Evolutionary conservation across 2,329 filamentous ascomycete genomes (phyloP), one percentile per base, ranked within the genome.

Genomic region (Fonsecaea nubica): DNA sequence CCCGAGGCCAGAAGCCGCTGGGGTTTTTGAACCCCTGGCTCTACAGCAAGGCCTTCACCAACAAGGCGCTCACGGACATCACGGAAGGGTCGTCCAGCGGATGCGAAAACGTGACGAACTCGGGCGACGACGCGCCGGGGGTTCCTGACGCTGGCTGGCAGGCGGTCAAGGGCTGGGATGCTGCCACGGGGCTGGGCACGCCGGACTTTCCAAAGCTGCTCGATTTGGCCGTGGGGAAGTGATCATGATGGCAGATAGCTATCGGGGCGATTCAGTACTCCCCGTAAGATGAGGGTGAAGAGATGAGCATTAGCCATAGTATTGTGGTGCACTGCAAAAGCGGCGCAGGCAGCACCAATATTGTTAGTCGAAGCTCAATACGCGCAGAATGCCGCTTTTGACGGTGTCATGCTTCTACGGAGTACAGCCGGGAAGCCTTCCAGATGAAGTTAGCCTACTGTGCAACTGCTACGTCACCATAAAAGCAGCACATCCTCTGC

Each of bases 101-200:
- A 0, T 77, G 76, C 66, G 75, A 73, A 5, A 71, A 72, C 12
- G 73, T 72, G 1, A 50, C 67, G 1, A 78, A 79, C 13, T 74
- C 76, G 8, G 75, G 75, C 8, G 76, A 76, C 65, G 61, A 66
- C 4, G 69, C 71, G n/a, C 69, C 71, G 5, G 55, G 59, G 45
- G 78, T 85, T 3, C 79, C 77, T 2, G 77, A 79, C 69, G 83
- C 83, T 0, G 79, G 80, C 36, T 85, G 82, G 82, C 83, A 84
- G 73, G 83, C 83, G 15, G 83, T 80, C 0, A 67, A 73, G 25
- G 76, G 76, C 7, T 77, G 75, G 76, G 75, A 77, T 69, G 73
- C 76, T 0, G 75, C 75, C 10, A 75, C 74, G 10, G 76, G 75
- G 42, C 33, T 61, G 30, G 58, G 58, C 15, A 77, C 74, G 9